phyloP scores from a whole-genome alignment of 345 rosid species.

The Salix dunnii region DNA sequence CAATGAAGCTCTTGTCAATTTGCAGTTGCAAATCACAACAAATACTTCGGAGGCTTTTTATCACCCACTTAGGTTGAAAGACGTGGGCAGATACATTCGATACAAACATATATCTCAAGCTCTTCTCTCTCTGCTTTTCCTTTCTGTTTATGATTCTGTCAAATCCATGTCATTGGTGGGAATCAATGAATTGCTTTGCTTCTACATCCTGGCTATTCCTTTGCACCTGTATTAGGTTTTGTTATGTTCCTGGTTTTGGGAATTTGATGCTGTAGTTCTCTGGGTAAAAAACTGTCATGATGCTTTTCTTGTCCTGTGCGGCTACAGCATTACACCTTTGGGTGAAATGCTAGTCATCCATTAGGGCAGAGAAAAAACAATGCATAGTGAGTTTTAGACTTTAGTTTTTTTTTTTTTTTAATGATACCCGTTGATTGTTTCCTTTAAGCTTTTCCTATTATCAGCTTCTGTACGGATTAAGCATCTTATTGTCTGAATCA shows the following conservation, averaged over 20 bases:
- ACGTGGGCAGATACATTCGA: too few relatives aligned
- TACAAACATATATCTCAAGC: too few relatives aligned
- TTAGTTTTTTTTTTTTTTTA: background rate
- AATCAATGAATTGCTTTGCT: background rate
- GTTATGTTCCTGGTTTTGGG: background rate
- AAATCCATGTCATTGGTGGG: background rate
- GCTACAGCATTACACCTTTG: background rate
- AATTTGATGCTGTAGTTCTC: background rate
- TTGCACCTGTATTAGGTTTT: background rate
- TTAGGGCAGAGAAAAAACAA: background rate
- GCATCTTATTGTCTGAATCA: background rate
- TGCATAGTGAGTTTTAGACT: background rate
- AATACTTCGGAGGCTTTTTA: too few relatives aligned
- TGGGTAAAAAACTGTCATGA: background rate
- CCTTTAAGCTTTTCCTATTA: background rate
- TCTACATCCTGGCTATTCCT: background rate
- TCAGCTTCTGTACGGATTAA: background rate
- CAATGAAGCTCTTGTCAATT: too few relatives aligned
- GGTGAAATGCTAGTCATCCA: background rate
- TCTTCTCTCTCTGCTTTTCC: too few relatives aligned
- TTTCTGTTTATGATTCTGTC: background rate
- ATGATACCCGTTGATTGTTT: background rate
- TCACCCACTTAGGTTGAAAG: too few relatives aligned
- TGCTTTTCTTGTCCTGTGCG: background rate
- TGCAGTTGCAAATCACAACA: too few relatives aligned